A percentile compares a stretch with the other conserved stretches of the same genome.
Evolutionary conservation across 2,329 filamentous ascomycete genomes (phyloP).

Genomic region (Rutstroemia sp.): DNA sequence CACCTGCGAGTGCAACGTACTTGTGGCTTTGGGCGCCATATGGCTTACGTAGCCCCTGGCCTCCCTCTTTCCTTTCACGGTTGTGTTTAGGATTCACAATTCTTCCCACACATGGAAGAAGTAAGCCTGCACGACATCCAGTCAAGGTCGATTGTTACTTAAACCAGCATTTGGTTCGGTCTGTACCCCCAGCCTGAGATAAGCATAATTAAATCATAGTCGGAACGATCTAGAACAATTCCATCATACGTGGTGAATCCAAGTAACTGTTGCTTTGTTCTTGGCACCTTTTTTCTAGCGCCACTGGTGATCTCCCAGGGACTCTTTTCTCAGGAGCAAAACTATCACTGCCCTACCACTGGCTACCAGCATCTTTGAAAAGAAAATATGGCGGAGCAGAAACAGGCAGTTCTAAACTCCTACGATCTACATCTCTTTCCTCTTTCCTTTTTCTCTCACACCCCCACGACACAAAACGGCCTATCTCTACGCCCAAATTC

Average conservation of each 20-base stretch:
- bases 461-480: not conserved
- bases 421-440: not conserved
- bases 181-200: not conserved
- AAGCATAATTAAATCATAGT: not conserved
- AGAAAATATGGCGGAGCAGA: too few species aligned
- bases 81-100: not conserved
- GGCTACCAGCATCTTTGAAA: too few species aligned
- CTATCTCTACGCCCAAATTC: not conserved
- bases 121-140: not conserved
- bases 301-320: not conserved
- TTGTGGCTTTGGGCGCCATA: not conserved
- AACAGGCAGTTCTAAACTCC: too few species aligned
- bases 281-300: not conserved
- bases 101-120: not conserved
- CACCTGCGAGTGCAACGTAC: not conserved
- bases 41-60: not conserved
- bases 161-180: not conserved
- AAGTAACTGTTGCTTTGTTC: not conserved
- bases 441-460: not conserved
- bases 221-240: not conserved
- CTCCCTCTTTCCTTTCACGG: not conserved
- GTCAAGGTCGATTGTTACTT: not conserved
- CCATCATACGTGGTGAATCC: not conserved
- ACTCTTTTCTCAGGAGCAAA: too few species aligned
- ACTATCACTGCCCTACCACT: too few species aligned